These are phyloP conservation scores for Hygrophila difformis DNA, from an alignment of 257 asterid genomes.

Conservation along the genomic window DNA sequence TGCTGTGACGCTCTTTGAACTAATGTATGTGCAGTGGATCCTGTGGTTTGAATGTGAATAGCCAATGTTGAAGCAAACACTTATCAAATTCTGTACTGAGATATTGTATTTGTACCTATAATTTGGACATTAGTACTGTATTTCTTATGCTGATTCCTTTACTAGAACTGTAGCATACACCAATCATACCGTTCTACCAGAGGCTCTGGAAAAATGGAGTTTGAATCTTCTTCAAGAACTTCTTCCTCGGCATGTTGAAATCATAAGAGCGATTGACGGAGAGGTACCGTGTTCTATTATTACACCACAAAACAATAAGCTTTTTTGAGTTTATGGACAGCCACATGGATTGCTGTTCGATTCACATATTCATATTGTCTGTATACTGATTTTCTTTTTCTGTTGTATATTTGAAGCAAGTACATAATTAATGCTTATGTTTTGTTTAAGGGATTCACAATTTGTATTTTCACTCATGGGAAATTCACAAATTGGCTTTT, in stretches of 20 bases:
- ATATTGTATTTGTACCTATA: no score
- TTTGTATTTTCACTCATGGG: background rate
- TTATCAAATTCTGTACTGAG: no score
- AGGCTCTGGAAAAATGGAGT: constrained; percentile 69
- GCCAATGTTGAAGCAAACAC: no score
- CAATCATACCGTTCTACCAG: constrained; percentile 66
- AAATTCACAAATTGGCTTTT: background rate
- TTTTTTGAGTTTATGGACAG: background rate
- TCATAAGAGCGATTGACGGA: constrained; percentile 45
- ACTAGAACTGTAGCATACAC: constrained; percentile 58
- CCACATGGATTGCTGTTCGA: background rate
- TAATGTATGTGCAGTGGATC: no score
- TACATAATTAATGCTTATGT: background rate
- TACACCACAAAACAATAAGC: no score
- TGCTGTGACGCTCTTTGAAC: no score
- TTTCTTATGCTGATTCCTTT: constrained; percentile 11
- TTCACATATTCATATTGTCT: background rate
- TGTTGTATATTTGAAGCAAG: no score
- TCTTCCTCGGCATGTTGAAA: constrained; percentile 63
- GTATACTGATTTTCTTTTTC: background rate
- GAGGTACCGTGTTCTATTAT: constrained; percentile 34
- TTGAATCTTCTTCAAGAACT: constrained; percentile 37
- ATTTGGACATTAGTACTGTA: background rate
- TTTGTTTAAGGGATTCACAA: background rate
- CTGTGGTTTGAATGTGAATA: no score